These are phyloP conservation scores for Carpinus viminea DNA, from an alignment of 306 rosid genomes.

Conservation along the genomic window DNA sequence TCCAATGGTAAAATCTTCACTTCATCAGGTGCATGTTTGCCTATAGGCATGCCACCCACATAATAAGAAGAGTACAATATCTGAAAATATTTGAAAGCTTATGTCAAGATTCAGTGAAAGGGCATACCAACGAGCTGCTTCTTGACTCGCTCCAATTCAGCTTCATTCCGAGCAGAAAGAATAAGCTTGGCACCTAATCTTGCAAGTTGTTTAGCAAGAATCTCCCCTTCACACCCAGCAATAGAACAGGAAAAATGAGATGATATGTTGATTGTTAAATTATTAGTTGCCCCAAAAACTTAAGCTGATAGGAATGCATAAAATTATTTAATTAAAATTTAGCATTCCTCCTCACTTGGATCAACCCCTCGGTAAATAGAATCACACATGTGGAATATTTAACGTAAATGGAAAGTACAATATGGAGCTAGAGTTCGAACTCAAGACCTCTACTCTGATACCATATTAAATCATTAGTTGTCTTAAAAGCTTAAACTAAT, in stretches of 20 bases:
- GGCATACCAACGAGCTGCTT: constrained; percentile 68
- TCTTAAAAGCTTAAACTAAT: too few species aligned
- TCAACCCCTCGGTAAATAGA: too few species aligned
- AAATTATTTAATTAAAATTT: too few species aligned
- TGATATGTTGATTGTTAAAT: background rate
- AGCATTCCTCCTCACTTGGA: too few species aligned
- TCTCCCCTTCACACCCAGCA: constrained; percentile 59
- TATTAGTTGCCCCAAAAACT: too few species aligned
- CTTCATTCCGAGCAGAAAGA: constrained; percentile 86
- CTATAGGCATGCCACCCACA: constrained; percentile 40
- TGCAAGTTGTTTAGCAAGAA: constrained; percentile 86
- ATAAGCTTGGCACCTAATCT: constrained; percentile 89
- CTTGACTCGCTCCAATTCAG: constrained; percentile 74
- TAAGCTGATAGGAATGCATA: too few species aligned
- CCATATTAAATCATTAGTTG: too few species aligned
- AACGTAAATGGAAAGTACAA: too few species aligned
- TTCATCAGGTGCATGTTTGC: constrained; percentile 76
- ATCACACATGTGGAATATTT: too few species aligned
- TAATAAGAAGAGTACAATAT: constrained; percentile 9
- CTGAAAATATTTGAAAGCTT: background rate
- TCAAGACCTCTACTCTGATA: too few species aligned
- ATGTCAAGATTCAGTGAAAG: constrained; percentile 12
- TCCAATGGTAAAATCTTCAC: constrained; percentile 80
- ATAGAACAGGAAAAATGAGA: background rate
- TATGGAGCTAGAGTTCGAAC: too few species aligned